Base-by-base conservation (phyloP, 1,139 yeast species). In the Sporopachydermia cereana region DNA sequence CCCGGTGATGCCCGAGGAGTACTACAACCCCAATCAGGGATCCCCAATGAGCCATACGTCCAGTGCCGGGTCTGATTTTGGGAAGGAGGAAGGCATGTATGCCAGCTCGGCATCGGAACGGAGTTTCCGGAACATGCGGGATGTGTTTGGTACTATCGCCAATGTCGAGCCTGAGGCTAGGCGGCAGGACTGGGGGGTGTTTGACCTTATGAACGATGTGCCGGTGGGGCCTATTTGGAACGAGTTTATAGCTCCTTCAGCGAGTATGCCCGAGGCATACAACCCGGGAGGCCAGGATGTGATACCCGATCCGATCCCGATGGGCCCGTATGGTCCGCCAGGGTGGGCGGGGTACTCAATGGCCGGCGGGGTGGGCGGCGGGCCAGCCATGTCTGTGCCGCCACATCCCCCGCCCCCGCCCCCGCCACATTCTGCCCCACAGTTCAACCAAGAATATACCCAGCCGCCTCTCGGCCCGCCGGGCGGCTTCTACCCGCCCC, bases 161-260 rank as follows among this genome's bases (percentile, higher is more conserved):
- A 5, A 34, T 34, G 39, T 34, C 5, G 12, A 34, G 39, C n/a
- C 39, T 16, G 9, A 7, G 9, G 9, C n/a, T 7, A 5, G 12
- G 39, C 9, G n/a, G 17, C 12, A 77, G 50, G 79, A 77, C 2
- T 73, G 71, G 48, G 66, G 69, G 48, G 69, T 79, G 16, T 77
- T 69, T 55, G 84, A 79, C 53, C 63, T 82, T 62, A 72, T 82
- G 48, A 74, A 71, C 53, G 82, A 78, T 54, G 73, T 79, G 43
- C 84, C 89, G 1, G 69, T 76, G 23, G 84, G 81, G 42, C 70
- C 81, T 30, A 78, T 82, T 43, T 83, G 91, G 91, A 89, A 79
- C 52, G 88, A 82, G 54, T 80, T 77, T 52, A 80, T 82, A 12
- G 39, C 39, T 5, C 39, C 39, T 34, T 7, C 29, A 25, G 29